These are phyloP conservation scores for Ganoderma sp. DNA, from an alignment of 1,284 basidiomycete genomes.

Conservation along the genomic window DNA sequence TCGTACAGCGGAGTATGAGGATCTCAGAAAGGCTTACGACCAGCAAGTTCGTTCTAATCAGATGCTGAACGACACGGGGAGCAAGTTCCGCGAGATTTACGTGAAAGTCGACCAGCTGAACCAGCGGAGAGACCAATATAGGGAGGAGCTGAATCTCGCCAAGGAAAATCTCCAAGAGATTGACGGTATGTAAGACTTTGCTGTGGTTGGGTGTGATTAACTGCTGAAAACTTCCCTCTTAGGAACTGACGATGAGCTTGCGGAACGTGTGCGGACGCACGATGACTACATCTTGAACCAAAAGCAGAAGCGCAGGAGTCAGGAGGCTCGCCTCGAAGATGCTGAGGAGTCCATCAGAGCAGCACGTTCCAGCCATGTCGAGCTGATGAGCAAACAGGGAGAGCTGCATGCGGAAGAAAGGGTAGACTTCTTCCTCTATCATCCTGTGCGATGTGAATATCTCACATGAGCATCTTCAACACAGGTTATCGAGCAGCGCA, in stretches of 20 bases:
- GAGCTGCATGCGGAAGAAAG: conserved; percentile 69
- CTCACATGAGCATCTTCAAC: conserved; percentile 5
- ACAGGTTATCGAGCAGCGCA: conserved; percentile 79
- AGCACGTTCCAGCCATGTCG: conserved; percentile 61
- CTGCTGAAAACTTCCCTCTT: not conserved
- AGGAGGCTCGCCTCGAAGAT: conserved; percentile 61
- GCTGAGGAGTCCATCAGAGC: conserved; percentile 64
- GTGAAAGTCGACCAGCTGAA: conserved; percentile 74
- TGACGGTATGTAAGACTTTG: conserved; percentile 55
- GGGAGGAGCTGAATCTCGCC: conserved; percentile 66
- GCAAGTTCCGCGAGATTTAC: conserved; percentile 86
- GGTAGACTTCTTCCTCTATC: conserved; percentile 43
- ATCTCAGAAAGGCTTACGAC: conserved; percentile 71
- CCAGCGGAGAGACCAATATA: conserved; percentile 61
- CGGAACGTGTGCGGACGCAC: conserved; percentile 73
- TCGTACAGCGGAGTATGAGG: conserved; percentile 80
- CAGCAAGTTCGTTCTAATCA: conserved; percentile 77
- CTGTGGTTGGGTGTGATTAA: no score
- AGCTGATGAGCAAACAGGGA: conserved; percentile 65
- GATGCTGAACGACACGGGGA: conserved; percentile 83
- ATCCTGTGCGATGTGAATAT: not conserved
- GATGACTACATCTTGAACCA: conserved; percentile 66
- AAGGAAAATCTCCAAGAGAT: conserved; percentile 76
- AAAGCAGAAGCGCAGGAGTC: conserved; percentile 53
- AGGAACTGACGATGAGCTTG: conserved; percentile 84